phyloP scores from a whole-genome alignment of 108 stramenopile genomes.

The Fistulifera pelliculosa region DNA sequence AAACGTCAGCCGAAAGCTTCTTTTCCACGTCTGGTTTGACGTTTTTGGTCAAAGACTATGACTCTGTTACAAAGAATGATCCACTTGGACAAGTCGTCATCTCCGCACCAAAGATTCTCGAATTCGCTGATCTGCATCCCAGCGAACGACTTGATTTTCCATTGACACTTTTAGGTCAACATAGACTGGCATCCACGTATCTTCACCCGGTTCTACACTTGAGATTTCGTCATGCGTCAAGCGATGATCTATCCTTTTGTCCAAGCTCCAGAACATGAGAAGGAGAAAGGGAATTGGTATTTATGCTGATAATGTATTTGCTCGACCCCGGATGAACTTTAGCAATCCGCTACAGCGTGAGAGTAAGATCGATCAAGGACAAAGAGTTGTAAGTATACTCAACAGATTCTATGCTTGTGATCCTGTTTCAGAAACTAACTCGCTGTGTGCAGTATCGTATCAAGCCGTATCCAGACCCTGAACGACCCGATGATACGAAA shows the following conservation, averaged over 20 bases:
- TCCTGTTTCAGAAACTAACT: too few relatives aligned
- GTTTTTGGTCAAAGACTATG: conserved; percentile 64
- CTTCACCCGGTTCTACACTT: conserved; percentile 11
- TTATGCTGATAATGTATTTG: conserved; percentile 19
- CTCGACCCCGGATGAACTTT: conserved; percentile 5
- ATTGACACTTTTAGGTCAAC: conserved; percentile 1
- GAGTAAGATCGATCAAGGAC: conserved; percentile 4
- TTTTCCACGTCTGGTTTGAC: conserved; percentile 23
- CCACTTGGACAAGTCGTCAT: conserved; percentile 39
- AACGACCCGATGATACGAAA: conserved; percentile 30
- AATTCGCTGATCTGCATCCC: conserved; percentile 19
- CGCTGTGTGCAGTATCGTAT: conserved; percentile 38
- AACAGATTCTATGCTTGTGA: too few relatives aligned
- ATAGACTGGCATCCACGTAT: not conserved
- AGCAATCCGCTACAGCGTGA: conserved; percentile 11
- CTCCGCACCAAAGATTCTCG: conserved; percentile 9
- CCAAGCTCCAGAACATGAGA: conserved; percentile 5
- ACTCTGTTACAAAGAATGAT: conserved; percentile 31
- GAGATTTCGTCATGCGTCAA: conserved; percentile 7
- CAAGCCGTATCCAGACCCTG: conserved; percentile 57
- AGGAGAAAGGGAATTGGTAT: conserved; percentile 15
- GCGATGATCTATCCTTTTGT: conserved; percentile 13
- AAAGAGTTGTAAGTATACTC: not conserved
- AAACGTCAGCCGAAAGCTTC: conserved; percentile 40
- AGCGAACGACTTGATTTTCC: conserved; percentile 38